Evolutionary conservation across 768 basidiomycete genomes (phyloP).

Genomic region (Leucogyrophana mollusca): DNA sequence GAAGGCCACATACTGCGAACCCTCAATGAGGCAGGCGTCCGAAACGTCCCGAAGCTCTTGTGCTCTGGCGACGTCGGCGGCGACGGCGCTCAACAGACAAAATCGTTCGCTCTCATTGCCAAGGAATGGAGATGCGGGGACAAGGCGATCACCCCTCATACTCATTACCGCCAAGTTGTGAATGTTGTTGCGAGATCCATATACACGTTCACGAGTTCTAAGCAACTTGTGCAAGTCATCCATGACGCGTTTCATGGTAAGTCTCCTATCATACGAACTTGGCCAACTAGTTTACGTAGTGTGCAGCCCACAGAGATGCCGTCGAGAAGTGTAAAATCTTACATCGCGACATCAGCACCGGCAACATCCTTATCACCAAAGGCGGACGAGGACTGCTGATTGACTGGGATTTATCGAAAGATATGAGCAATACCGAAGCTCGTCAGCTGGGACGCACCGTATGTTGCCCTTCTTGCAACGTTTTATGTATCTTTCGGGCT

Average conservation of each 20-base stretch:
- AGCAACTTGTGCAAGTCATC: background rate
- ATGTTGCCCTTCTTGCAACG: too few species aligned
- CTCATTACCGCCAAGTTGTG: background rate
- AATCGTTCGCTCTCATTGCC: too few species aligned
- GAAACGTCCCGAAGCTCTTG: background rate
- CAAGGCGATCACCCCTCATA: background rate
- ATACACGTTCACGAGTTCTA: background rate
- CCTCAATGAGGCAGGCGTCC: background rate
- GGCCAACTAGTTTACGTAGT: background rate
- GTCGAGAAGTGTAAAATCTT: conserved; percentile 10
- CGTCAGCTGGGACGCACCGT: too few species aligned
- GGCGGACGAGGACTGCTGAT: conserved; percentile 14
- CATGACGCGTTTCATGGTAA: conserved; percentile 1
- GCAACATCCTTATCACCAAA: conserved; percentile 18
- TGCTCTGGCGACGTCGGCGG: background rate
- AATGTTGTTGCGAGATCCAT: background rate
- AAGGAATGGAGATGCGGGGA: too few species aligned
- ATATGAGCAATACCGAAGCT: too few species aligned
- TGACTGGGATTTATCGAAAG: conserved; percentile 21
- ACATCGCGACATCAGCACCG: conserved; percentile 24
- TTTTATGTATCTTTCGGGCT: too few species aligned
- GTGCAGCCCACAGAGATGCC: conserved; percentile 17
- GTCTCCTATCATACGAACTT: background rate
- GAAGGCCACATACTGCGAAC: conserved; percentile 2
- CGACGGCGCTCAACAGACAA: background rate